Evolutionary conservation across 2,329 filamentous ascomycete genomes (phyloP).

Genomic region (Aspergillus piperis): DNA sequence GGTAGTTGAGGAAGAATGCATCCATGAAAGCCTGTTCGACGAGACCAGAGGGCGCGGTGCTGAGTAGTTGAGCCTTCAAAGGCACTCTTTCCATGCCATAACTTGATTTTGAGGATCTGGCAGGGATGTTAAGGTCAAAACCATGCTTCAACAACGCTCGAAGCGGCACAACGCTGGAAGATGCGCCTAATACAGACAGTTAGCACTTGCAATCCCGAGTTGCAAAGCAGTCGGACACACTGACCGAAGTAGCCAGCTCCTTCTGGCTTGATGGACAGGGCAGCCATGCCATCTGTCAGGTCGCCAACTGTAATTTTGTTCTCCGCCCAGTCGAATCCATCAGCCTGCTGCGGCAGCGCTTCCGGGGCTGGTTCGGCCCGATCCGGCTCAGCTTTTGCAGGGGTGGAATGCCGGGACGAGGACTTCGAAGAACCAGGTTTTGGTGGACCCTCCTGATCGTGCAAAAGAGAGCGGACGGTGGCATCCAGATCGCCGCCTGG

Average conservation of each 20-base stretch:
- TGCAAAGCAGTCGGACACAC: constrained; percentile 5
- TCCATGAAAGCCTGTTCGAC: constrained; percentile 47
- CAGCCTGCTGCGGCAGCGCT: constrained; percentile 44
- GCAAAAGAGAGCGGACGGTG: constrained; percentile 39
- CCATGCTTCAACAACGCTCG: constrained; percentile 42
- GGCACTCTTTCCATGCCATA: constrained; percentile 31
- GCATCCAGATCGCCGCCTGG: constrained; percentile 44
- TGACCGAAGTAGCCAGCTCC: constrained; percentile 43
- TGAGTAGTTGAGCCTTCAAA: constrained; percentile 41
- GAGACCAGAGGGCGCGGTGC: constrained; percentile 40
- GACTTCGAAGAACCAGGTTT: constrained; percentile 35
- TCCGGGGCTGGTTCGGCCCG: constrained; percentile 44
- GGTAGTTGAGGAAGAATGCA: constrained; percentile 51
- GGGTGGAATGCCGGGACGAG: constrained; percentile 43
- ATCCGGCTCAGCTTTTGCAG: constrained; percentile 36
- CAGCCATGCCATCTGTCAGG: constrained; percentile 45
- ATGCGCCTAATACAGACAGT: constrained; percentile 30
- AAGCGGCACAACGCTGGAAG: constrained; percentile 43
- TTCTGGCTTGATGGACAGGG: constrained; percentile 42
- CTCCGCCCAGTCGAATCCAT: constrained; percentile 43
- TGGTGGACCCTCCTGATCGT: constrained; percentile 36
- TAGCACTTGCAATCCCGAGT: neutral
- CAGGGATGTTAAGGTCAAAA: constrained; percentile 41
- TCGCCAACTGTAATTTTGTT: constrained; percentile 42
- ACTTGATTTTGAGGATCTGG: constrained; percentile 28